A percentile compares a stretch with the other conserved stretches of the same genome.
phyloP scores from a whole-genome alignment of 2,329 filamentous ascomycete species.

The Corinectria fuckeliana region DNA sequence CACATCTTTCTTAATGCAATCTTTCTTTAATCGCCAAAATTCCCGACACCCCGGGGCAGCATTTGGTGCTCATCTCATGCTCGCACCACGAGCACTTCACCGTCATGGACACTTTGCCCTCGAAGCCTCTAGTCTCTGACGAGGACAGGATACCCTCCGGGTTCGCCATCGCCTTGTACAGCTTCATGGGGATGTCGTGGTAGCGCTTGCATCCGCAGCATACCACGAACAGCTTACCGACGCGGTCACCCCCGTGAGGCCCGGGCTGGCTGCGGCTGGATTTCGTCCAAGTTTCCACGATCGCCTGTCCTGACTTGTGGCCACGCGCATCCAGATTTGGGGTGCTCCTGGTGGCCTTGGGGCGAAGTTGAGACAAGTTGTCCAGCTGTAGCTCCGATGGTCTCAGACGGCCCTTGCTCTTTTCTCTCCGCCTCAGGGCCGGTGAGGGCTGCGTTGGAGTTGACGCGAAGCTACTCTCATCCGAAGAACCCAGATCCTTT shows the following conservation, averaged over 20 bases:
- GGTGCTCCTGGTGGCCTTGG: slow-evolving; percentile 19
- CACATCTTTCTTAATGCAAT: slow-evolving; percentile 50
- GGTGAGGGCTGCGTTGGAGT: slow-evolving; percentile 48
- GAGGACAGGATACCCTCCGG: slow-evolving; percentile 59
- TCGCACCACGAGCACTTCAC: slow-evolving; percentile 75
- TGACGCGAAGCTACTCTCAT: slow-evolving; percentile 38
- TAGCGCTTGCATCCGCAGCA: slow-evolving; percentile 70
- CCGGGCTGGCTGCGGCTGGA: slow-evolving; percentile 22
- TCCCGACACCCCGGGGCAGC: slow-evolving; percentile 73
- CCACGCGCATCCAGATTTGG: slow-evolving; percentile 13
- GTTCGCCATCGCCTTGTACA: slow-evolving; percentile 70
- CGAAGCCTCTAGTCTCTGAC: slow-evolving; percentile 58
- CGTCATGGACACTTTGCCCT: slow-evolving; percentile 64
- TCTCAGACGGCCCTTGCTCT: slow-evolving; percentile 29
- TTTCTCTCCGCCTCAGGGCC: slow-evolving; percentile 41
- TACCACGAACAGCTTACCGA: slow-evolving; percentile 70
- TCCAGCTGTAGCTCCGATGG: slow-evolving; percentile 15
- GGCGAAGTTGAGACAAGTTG: slow-evolving; percentile 1
- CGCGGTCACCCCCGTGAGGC: slow-evolving; percentile 45
- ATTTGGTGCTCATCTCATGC: slow-evolving; percentile 72
- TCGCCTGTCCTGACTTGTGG: slow-evolving; percentile 26
- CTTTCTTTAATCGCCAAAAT: slow-evolving; percentile 71
- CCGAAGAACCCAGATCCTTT: slow-evolving; percentile 24
- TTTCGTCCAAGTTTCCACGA: slow-evolving; percentile 21
- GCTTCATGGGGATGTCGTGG: slow-evolving; percentile 68